These are phyloP conservation scores for Blastomyces silverae DNA, from an alignment of 2,329 filamentous ascomycete genomes.

Conservation along the genomic window DNA sequence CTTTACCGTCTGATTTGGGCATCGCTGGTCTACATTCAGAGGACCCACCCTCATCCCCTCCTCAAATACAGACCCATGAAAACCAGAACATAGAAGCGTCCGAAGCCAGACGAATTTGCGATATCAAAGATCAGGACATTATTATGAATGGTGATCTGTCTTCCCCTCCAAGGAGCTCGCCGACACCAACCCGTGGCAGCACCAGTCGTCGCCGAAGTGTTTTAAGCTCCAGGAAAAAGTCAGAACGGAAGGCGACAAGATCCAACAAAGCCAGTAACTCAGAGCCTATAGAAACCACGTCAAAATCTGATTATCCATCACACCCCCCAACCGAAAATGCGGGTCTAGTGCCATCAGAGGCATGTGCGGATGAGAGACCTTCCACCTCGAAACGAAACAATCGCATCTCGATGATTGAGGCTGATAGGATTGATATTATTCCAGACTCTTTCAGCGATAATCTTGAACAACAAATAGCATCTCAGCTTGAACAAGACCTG, in stretches of 20 bases:
- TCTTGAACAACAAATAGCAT: conserved; percentile 40
- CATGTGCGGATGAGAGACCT: background rate
- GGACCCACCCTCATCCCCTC: conserved; percentile 36
- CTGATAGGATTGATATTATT: conserved; percentile 23
- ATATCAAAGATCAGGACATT: background rate
- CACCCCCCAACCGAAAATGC: background rate
- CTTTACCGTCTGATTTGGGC: conserved; percentile 16
- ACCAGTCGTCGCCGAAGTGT: background rate
- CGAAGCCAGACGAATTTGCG: background rate
- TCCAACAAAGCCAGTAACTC: background rate
- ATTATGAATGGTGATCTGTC: background rate
- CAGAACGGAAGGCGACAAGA: background rate
- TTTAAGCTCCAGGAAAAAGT: background rate
- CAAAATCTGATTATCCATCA: background rate
- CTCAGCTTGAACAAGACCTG: conserved; percentile 42
- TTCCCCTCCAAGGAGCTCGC: conserved; percentile 4
- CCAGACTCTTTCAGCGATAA: conserved; percentile 37
- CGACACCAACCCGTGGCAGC: background rate
- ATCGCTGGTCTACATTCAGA: conserved; percentile 17
- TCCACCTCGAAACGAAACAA: conserved; percentile 4
- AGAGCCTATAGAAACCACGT: background rate
- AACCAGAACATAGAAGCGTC: background rate
- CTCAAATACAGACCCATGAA: conserved; percentile 22
- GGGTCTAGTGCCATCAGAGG: background rate
- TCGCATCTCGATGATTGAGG: background rate